Conservation (phyloP, 2,329 filamentous ascomycete genomes). For the Microsporum canis region DNA sequence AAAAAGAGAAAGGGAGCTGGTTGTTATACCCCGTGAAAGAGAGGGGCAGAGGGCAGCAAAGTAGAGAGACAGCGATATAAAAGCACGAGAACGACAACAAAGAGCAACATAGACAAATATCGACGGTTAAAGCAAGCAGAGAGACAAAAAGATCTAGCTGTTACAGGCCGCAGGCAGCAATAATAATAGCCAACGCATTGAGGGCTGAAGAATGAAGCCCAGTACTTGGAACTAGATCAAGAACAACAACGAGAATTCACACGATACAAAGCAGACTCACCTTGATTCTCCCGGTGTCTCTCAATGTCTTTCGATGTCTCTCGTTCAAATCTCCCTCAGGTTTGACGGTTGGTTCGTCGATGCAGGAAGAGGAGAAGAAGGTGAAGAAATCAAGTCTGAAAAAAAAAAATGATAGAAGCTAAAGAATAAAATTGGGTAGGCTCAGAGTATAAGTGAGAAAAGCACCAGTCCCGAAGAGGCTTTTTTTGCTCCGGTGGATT, state of each 20-base stretch:
- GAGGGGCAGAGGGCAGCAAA: not conserved
- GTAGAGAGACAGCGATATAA: not conserved
- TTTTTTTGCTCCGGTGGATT: conserved; percentile 1
- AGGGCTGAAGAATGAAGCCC: too few relatives aligned
- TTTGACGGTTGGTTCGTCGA: not conserved
- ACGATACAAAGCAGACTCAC: not conserved
- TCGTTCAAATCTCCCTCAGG: not conserved
- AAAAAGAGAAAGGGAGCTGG: too few relatives aligned
- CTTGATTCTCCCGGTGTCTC: not conserved
- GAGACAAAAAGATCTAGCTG: conserved; percentile 1
- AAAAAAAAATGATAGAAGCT: not conserved
- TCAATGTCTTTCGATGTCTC: not conserved
- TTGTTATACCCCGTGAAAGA: not conserved
- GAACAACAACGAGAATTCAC: not conserved
- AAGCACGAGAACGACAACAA: not conserved
- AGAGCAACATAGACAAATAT: not conserved
- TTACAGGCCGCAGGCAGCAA: not conserved
- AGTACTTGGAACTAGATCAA: not conserved
- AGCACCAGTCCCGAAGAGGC: not conserved
- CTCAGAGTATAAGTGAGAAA: not conserved
- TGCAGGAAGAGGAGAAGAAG: not conserved
- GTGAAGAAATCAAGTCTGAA: not conserved
- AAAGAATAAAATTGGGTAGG: not conserved
- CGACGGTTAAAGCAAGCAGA: not conserved
- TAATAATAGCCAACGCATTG: not conserved